Evolutionary conservation across 2,329 filamentous ascomycete species (phyloP).

Genomic region (Tolypocladium amazonense): DNA sequence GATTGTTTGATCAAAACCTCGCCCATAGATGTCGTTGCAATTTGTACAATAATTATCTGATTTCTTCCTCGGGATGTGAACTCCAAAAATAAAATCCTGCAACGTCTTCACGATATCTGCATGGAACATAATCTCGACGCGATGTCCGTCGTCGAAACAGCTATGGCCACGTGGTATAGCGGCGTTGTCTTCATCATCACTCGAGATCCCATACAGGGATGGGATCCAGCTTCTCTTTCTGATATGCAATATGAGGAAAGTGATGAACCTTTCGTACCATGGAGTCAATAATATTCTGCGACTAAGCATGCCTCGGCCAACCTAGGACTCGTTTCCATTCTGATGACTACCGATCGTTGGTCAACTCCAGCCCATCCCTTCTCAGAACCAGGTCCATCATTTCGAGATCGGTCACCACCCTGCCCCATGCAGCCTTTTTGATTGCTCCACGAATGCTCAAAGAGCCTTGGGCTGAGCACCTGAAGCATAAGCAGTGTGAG

Average conservation of each 20-base stretch:
- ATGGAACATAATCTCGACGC: constrained; percentile 1
- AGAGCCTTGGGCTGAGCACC: constrained; percentile 1
- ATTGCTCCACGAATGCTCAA: constrained; percentile 7
- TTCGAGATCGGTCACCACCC: constrained; percentile 7
- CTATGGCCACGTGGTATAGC: constrained; percentile 10
- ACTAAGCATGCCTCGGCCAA: constrained; percentile 9
- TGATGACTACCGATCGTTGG: constrained; percentile 10
- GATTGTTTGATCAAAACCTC: neutral
- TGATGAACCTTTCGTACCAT: neutral
- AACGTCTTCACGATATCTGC: constrained; percentile 1
- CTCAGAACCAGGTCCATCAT: constrained; percentile 8
- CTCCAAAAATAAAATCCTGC: constrained; percentile 6
- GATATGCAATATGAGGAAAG: neutral
- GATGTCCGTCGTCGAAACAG: constrained; percentile 4
- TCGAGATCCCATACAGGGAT: constrained; percentile 7
- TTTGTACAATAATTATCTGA: constrained; percentile 4
- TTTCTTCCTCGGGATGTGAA: constrained; percentile 1
- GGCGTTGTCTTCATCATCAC: constrained; percentile 5
- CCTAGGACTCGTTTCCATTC: constrained; percentile 14
- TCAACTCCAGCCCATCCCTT: constrained; percentile 7
- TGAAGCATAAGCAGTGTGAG: neutral
- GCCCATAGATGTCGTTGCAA: constrained; percentile 5
- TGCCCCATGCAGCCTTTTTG: constrained; percentile 11
- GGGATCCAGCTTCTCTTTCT: neutral
- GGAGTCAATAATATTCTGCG: constrained; percentile 4